These are phyloP conservation scores for Akanthomyces uredinophilus DNA, from an alignment of 2,329 filamentous ascomycete species.

Conservation along the genomic window DNA sequence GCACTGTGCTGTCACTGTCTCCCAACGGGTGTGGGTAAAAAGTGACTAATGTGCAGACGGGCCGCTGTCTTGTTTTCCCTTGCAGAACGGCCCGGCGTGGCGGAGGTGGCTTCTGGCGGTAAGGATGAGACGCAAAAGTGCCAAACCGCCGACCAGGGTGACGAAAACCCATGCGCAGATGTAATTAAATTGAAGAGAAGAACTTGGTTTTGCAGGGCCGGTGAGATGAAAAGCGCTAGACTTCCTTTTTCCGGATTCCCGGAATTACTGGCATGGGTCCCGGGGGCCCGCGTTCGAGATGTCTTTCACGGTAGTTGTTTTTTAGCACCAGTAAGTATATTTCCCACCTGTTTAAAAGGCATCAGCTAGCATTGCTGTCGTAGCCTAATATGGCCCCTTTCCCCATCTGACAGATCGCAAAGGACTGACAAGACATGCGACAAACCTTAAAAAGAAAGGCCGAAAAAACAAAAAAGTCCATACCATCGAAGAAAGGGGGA, in stretches of 20 bases:
- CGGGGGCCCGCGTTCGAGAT: neutral
- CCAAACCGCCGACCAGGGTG: neutral
- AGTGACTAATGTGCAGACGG: neutral
- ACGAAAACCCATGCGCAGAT: neutral
- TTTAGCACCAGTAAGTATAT: neutral
- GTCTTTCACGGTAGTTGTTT: neutral
- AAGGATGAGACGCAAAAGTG: neutral
- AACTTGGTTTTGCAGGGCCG: neutral
- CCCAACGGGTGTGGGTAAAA: neutral
- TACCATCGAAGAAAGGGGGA: neutral
- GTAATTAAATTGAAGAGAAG: neutral
- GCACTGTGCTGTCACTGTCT: neutral
- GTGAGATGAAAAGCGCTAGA: neutral
- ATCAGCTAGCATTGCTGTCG: too few relatives aligned
- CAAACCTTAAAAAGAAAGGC: neutral
- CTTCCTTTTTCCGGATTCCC: neutral
- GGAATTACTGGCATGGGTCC: neutral
- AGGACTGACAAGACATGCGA: neutral
- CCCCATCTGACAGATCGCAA: conserved; percentile 7
- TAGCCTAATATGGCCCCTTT: neutral
- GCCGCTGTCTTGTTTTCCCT: neutral
- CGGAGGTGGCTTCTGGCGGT: conserved; percentile 9
- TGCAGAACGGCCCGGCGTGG: neutral
- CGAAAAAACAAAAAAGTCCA: neutral
- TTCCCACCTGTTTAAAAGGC: too few relatives aligned